phyloP scores from a whole-genome alignment of 257 asterid species.

The Gynochthodes officinalis region DNA sequence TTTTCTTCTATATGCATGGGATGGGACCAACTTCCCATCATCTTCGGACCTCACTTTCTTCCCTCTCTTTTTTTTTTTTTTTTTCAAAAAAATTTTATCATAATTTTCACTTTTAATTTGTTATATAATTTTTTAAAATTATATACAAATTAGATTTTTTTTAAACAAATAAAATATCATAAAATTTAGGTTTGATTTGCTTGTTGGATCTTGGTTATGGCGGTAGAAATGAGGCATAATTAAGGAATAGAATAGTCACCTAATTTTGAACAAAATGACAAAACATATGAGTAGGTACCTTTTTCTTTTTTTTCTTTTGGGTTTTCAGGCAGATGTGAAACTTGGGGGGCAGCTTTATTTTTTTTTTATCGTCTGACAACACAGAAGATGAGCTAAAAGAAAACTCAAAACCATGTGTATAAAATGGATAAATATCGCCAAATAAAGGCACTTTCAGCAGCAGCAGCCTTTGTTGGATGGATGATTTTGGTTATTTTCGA shows the following conservation, averaged over 20 bases:
- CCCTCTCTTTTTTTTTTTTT: too few species aligned
- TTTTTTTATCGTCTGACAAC: conserved; percentile 9
- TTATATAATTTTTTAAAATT: too few species aligned
- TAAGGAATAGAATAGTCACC: neutral
- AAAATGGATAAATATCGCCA: conserved; percentile 27
- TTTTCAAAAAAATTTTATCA: too few species aligned
- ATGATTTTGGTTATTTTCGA: conserved; percentile 28
- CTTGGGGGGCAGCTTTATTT: conserved; percentile 12
- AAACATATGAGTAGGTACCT: neutral
- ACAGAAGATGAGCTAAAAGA: neutral
- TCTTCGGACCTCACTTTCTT: neutral
- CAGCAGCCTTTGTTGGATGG: conserved; percentile 34
- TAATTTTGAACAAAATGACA: conserved; percentile 11
- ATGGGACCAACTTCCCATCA: neutral
- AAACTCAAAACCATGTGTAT: neutral
- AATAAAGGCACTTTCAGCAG: conserved; percentile 17
- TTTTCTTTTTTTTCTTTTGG: too few species aligned
- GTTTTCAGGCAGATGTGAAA: conserved; percentile 10
- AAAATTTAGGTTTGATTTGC: too few species aligned
- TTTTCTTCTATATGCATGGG: neutral
- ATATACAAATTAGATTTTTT: too few species aligned
- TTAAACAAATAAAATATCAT: too few species aligned
- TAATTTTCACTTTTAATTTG: too few species aligned
- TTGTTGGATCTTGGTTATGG: too few species aligned
- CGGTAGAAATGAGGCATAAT: too few species aligned